Conservation (phyloP, 1,139 yeast species). For the Spathaspora sp. region DNA sequence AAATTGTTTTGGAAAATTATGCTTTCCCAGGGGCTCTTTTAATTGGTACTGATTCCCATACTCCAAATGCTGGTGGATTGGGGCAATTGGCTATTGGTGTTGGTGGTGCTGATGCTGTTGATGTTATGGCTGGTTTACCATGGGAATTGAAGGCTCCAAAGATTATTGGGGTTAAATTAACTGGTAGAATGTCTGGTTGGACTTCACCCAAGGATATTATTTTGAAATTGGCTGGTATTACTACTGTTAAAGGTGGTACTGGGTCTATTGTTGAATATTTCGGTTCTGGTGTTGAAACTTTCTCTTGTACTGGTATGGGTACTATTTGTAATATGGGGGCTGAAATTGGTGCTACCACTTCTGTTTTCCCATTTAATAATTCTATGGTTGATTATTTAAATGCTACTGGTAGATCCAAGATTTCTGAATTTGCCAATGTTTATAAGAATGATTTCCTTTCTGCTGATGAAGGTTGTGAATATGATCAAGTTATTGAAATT, state of each 20-base stretch:
- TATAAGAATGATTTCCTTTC: constrained; percentile 76
- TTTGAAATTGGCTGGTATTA: constrained; percentile 91
- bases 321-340: constrained; percentile 99
- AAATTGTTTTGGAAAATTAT: constrained; percentile 94
- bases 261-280: constrained; percentile 97
- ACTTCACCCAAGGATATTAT: constrained; percentile 98
- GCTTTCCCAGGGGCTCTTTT: constrained; percentile 98
- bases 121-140: constrained; percentile 90
- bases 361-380: constrained; percentile 94
- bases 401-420: constrained; percentile 83
- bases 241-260: constrained; percentile 99
- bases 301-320: constrained; percentile 99
- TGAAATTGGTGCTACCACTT: constrained; percentile 98
- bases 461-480: constrained; percentile 94
- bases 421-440: constrained; percentile 77
- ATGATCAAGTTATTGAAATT: constrained; percentile 93
- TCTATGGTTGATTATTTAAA: constrained; percentile 87
- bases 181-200: constrained; percentile 97
- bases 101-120: constrained; percentile 99
- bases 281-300: constrained; percentile 94
- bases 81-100: constrained; percentile 99
- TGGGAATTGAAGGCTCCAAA: constrained; percentile 99
- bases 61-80: constrained; percentile 99
- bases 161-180: constrained; percentile 93
- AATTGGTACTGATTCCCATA: constrained; percentile 98